phyloP scores from a whole-genome alignment of 176 grass and related monocot genomes.

The Hyparrhenia diplandra region DNA sequence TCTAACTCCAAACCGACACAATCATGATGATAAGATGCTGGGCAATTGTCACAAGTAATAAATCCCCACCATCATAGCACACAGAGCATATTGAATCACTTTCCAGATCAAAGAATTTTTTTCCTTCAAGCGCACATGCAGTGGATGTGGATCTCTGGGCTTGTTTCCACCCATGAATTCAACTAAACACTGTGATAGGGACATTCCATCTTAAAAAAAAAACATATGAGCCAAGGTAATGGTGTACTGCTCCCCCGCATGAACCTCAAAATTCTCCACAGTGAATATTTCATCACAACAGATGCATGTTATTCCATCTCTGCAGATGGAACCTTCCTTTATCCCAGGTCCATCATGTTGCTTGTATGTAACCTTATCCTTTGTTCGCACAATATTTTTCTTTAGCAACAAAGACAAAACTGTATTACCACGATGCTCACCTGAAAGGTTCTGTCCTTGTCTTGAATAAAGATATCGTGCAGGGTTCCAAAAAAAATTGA shows the following conservation, averaged over 20 bases:
- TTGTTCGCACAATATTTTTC: slow-evolving; percentile 56
- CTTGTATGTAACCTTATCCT: slow-evolving; percentile 49
- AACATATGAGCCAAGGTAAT: slow-evolving; percentile 50
- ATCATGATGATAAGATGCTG: slow-evolving; percentile 60
- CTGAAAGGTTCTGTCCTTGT: slow-evolving; percentile 1
- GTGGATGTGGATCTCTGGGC: slow-evolving; percentile 14
- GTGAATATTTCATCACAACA: slow-evolving; percentile 63
- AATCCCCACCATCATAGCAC: slow-evolving; percentile 55
- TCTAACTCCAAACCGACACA: slow-evolving; percentile 77
- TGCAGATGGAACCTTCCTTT: slow-evolving; percentile 54
- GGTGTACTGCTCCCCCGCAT: slow-evolving; percentile 45
- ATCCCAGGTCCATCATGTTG: slow-evolving; percentile 17
- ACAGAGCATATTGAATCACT: slow-evolving; percentile 70
- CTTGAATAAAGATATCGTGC: slow-evolving; percentile 24
- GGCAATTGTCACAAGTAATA: slow-evolving; percentile 73
- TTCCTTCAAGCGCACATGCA: slow-evolving; percentile 42
- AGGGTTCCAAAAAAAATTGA: background rate
- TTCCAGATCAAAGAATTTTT: slow-evolving; percentile 36
- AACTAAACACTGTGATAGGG: slow-evolving; percentile 60
- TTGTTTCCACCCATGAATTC: slow-evolving; percentile 47
- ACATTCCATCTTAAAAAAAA: slow-evolving; percentile 73
- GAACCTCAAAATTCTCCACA: slow-evolving; percentile 53
- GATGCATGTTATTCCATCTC: slow-evolving; percentile 60
- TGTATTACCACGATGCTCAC: slow-evolving; percentile 40
- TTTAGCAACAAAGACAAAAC: slow-evolving; percentile 54